Evolutionary conservation across 768 basidiomycete species (phyloP).

Genomic region (Amanita polypyramis): DNA sequence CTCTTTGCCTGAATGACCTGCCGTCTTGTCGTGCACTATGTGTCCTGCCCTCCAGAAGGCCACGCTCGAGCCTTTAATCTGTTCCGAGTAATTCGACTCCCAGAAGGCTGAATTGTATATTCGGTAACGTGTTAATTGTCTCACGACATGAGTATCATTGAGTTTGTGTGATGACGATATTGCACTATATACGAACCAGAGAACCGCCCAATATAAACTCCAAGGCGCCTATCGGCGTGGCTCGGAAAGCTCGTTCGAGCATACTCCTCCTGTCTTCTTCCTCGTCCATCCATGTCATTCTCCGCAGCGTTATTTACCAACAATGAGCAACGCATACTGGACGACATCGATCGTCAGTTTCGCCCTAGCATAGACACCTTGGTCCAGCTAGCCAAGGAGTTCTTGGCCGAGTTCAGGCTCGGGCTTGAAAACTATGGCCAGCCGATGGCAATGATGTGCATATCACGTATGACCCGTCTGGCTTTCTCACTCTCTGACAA

Average conservation of each 20-base stretch:
- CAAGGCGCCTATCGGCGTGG: not conserved
- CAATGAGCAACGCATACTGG: slow-evolving; percentile 39
- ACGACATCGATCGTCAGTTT: slow-evolving; percentile 67
- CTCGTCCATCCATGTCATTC: slow-evolving; percentile 29
- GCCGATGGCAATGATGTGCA: slow-evolving; percentile 89
- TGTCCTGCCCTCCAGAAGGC: too few species aligned
- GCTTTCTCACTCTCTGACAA: not conserved
- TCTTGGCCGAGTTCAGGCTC: slow-evolving; percentile 67
- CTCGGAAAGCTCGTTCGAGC: too few species aligned
- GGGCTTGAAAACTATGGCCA: slow-evolving; percentile 69
- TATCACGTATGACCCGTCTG: slow-evolving; percentile 1
- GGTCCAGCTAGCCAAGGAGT: slow-evolving; percentile 60
- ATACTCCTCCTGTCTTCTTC: slow-evolving; percentile 3
- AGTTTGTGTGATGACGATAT: too few species aligned
- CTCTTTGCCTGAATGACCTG: too few species aligned
- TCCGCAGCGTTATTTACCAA: slow-evolving; percentile 24
- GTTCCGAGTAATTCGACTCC: too few species aligned
- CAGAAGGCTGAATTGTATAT: too few species aligned
- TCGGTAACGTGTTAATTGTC: too few species aligned
- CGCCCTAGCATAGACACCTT: slow-evolving; percentile 51
- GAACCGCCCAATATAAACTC: slow-evolving; percentile 9
- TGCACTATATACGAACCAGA: too few species aligned
- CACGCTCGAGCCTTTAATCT: too few species aligned
- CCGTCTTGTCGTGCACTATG: too few species aligned
- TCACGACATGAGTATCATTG: too few species aligned